Evolutionary conservation across 768 basidiomycete species (phyloP), one percentile per base, ranked within the genome.

Genomic region (Boletellus ananiceps): DNA sequence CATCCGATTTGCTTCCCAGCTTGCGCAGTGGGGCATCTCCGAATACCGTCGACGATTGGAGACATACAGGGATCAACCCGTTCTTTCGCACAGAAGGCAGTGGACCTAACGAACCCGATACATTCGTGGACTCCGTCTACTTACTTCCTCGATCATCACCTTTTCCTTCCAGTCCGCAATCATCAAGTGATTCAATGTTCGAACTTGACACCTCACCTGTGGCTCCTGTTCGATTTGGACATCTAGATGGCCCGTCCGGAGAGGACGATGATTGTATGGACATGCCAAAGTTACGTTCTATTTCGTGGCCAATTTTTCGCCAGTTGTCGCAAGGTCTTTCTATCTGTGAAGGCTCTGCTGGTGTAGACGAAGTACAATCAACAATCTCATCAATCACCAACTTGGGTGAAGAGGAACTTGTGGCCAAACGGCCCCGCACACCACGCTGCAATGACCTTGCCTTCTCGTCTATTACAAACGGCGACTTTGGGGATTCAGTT

Each of bases 131-230:
- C 19, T 21, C 2, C 21, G 25, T 32, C 31, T 36, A 43, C 32
- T 42, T 48, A 27, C 48, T 64, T n/a, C 56, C 57, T 34, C 51
- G 35, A 23, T 68, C 61, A 40, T 64, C 60, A 18, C 66, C 64
- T 12, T 51, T 56, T 18, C 9, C 46, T 43, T 56, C 59, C 19
- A 40, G 55, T 38, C 54, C 50, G 23, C 54, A 42, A 19, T 44
- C 46, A 15, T 55, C 57, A 14, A 36, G 60, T 14, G 27, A 54
- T 41, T 52, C 39, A 2, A 55, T 62, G 37, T 50, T 66, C 14
- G 34, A 57, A 18, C 46, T 67, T 8, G 64, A 62, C 13, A 58
- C 60, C 14, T 67, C 66, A 2, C 57, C 54, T 31, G 42, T n/a
- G n/a, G 38, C 40, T 15, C 27, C 49, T 12, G 44, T 37, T 51